phyloP scores from a whole-genome alignment of 192 early-diverging fungal species.

The Podila clonocystis region DNA sequence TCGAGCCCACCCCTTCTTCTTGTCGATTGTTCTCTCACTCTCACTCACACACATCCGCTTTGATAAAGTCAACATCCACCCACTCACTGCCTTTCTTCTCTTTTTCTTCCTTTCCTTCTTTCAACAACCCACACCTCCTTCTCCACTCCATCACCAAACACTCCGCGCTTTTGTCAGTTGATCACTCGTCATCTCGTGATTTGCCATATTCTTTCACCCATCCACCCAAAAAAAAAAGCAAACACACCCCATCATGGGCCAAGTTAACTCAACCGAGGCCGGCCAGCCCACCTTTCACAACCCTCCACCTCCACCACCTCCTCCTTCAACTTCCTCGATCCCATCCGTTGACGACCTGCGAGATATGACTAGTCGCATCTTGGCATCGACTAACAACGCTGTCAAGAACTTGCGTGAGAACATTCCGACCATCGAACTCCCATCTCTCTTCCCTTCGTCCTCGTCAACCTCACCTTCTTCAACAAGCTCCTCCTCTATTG shows the following conservation, averaged over 20 bases:
- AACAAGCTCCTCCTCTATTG: background rate
- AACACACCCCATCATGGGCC: constrained; percentile 23
- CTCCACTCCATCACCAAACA: background rate
- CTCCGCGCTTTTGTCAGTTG: background rate
- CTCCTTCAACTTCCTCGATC: constrained; percentile 12
- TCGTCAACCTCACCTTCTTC: constrained; percentile 3
- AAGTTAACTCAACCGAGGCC: constrained; percentile 31
- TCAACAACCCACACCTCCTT: background rate
- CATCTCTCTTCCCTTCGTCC: background rate
- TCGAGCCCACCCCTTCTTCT: no score
- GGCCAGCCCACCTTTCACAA: background rate
- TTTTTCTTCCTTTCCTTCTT: background rate
- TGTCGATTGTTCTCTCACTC: no score
- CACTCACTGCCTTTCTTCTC: no score
- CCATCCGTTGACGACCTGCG: constrained; percentile 38
- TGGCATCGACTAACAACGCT: constrained; percentile 16
- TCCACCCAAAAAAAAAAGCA: background rate
- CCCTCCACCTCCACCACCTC: background rate
- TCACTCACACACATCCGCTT: no score
- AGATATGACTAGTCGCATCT: constrained; percentile 29
- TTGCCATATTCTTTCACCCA: no score
- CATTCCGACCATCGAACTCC: constrained; percentile 23
- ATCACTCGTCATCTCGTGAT: background rate
- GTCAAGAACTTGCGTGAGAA: constrained; percentile 42
- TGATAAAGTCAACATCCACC: no score